Evolutionary conservation across 2,329 filamentous ascomycete species (phyloP), one percentile per base, ranked within the genome.

Genomic region (Cladosporium sp.): DNA sequence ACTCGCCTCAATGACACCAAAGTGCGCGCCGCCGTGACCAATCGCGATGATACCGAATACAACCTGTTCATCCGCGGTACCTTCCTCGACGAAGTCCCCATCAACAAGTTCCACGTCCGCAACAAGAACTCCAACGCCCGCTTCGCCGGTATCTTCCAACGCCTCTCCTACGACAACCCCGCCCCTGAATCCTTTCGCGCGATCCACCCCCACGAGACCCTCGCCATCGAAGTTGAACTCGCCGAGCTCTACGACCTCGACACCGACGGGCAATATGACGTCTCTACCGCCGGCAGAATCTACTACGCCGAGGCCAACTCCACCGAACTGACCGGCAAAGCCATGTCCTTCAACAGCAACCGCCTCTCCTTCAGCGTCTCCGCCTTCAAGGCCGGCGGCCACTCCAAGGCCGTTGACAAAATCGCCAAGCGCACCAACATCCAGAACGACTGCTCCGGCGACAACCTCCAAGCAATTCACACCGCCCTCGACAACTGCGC

Each of bases 321-420:
- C 16, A 81, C 74, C 43, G 69, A 76, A 38, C 74, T 87, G 34
- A 66, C 76, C 9, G 81, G 79, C 45, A 54, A 59, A 9, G 76
- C 74, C 42, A 65, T 85, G 2, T 66, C 75, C 9, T 86, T 78
- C 69, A 69, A 74, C 49, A 82, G 79, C 63, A 86, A 86, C 69
- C 72, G 74, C 13, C 67, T 86, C 44, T 74, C 73, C 48, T 72
- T 84, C 55, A 68, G 74, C 5, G 72, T 87, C 40, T 77, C 86
- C 57, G 82, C 78, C 14, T 69, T 68, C 9, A 65, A 76, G 45
- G 83, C 84, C 9, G 73, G 74, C 43, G 70, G 74, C 34, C 72
- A 76, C 44, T 71, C 75, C 57, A 72, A 74, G 11, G 68, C 75
- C 10, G 77, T 79, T 48, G 66, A 64, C 42, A 54, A 62, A 9